phyloP scores from a whole-genome alignment of 371 early-diverging fungal genomes.

The Rhizopus delemar region DNA sequence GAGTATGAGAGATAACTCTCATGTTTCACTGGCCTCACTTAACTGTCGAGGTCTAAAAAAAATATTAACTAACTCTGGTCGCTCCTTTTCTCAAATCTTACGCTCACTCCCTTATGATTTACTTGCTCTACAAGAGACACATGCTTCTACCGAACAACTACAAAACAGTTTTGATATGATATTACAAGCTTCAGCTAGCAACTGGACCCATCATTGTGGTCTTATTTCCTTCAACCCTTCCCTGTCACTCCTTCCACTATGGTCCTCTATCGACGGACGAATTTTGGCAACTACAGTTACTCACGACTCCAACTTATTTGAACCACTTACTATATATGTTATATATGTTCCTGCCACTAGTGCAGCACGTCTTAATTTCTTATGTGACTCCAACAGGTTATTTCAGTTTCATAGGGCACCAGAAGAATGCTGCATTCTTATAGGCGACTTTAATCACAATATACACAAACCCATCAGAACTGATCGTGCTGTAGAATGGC shows the following conservation, averaged over 20 bases:
- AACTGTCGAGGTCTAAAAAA: no score
- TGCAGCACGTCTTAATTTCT: not conserved
- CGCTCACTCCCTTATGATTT: constrained; percentile 3
- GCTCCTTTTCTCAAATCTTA: no score
- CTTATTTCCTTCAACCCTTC: constrained; percentile 6
- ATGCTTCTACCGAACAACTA: constrained; percentile 1
- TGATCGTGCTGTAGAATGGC: no score
- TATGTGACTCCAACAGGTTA: no score
- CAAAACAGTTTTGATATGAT: not conserved
- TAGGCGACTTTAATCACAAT: no score
- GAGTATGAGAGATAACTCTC: no score
- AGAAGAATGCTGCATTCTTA: no score
- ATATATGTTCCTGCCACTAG: constrained; percentile 2
- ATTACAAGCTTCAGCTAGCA: not conserved
- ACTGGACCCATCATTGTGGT: constrained; percentile 15
- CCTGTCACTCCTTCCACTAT: not conserved
- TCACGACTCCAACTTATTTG: no score
- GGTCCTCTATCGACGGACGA: not conserved
- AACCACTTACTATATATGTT: not conserved
- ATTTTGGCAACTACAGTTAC: not conserved
- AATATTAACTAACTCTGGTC: no score
- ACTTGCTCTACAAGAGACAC: constrained; percentile 13
- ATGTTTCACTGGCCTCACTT: no score
- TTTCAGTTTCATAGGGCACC: no score
- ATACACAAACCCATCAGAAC: no score